These are phyloP conservation scores for Mucor mucedo DNA, from an alignment of 371 early-diverging fungal species.

Conservation along the genomic window DNA sequence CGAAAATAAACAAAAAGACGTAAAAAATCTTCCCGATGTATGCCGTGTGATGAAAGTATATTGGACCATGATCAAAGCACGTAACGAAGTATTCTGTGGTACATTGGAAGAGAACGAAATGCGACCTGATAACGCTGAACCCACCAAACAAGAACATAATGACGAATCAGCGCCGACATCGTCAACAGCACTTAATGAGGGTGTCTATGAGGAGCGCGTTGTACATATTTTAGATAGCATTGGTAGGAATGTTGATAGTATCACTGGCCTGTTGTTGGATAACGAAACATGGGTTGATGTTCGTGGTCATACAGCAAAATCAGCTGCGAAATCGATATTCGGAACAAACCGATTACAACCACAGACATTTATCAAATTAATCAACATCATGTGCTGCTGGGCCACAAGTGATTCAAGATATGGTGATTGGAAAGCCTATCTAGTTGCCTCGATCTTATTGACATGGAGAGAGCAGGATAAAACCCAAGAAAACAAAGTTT, in stretches of 20 bases:
- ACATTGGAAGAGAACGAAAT: conserved; percentile 39
- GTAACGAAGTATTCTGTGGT: conserved; percentile 57
- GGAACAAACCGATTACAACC: conserved; percentile 22
- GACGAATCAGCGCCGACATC: not conserved
- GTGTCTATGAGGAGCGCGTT: conserved; percentile 42
- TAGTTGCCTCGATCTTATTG: conserved; percentile 56
- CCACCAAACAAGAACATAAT: not conserved
- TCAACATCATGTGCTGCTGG: conserved; percentile 62
- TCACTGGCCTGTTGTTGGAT: conserved; percentile 35
- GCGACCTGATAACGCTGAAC: conserved; percentile 2
- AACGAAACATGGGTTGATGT: conserved; percentile 42
- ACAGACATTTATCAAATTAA: conserved; percentile 19
- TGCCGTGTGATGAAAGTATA: conserved; percentile 40
- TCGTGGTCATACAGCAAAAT: conserved; percentile 40
- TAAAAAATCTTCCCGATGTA: conserved; percentile 30
- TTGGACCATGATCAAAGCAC: conserved; percentile 51
- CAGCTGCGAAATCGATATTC: conserved; percentile 38
- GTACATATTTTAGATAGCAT: conserved; percentile 48
- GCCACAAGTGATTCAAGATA: conserved; percentile 57
- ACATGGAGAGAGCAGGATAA: conserved; percentile 54
- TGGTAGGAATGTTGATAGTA: conserved; percentile 43
- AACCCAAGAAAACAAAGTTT: conserved; percentile 19
- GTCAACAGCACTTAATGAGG: conserved; percentile 5
- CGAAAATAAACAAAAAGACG: conserved; percentile 14
- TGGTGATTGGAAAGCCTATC: conserved; percentile 66